phyloP scores from a whole-genome alignment of 2,329 filamentous ascomycete genomes.

The Xylaria sp. region DNA sequence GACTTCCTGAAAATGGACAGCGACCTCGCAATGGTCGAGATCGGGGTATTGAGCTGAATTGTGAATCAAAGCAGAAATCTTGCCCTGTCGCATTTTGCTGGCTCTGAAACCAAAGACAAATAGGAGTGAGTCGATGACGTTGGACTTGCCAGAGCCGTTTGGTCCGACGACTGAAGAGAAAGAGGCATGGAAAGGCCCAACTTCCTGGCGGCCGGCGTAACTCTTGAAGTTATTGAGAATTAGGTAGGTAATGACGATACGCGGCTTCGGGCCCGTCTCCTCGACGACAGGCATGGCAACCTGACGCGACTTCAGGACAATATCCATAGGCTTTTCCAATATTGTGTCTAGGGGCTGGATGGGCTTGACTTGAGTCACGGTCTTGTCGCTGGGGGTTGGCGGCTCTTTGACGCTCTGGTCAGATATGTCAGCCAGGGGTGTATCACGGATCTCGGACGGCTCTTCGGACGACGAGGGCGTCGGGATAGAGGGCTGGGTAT shows the following conservation, averaged over 20 bases:
- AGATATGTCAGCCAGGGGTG: constrained; percentile 80
- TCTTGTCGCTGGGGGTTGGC: constrained; percentile 59
- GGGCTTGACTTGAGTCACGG: constrained; percentile 69
- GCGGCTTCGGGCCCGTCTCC: constrained; percentile 79
- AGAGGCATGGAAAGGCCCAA: constrained; percentile 95
- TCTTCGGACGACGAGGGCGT: constrained; percentile 66
- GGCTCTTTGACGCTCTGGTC: constrained; percentile 71
- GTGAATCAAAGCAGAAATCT: constrained; percentile 96
- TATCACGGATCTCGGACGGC: constrained; percentile 60
- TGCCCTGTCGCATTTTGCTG: constrained; percentile 99
- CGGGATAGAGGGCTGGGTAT: constrained; percentile 54
- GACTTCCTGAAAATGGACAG: constrained; percentile 96
- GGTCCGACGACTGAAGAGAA: constrained; percentile 98
- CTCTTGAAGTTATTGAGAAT: constrained; percentile 98
- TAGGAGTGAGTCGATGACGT: constrained; percentile 96
- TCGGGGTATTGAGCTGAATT: constrained; percentile 90
- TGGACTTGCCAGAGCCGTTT: constrained; percentile 98
- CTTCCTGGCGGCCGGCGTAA: constrained; percentile 93
- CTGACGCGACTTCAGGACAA: constrained; percentile 86
- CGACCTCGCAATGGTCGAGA: constrained; percentile 91
- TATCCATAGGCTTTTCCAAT: constrained; percentile 91
- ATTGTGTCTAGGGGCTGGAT: constrained; percentile 80
- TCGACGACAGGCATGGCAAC: constrained; percentile 75
- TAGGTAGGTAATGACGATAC: constrained; percentile 92
- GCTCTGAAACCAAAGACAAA: constrained; percentile 99